These are phyloP conservation scores for Spraguea lophii DNA, from an alignment of 371 early-diverging fungal genomes.

Conservation along the genomic window DNA sequence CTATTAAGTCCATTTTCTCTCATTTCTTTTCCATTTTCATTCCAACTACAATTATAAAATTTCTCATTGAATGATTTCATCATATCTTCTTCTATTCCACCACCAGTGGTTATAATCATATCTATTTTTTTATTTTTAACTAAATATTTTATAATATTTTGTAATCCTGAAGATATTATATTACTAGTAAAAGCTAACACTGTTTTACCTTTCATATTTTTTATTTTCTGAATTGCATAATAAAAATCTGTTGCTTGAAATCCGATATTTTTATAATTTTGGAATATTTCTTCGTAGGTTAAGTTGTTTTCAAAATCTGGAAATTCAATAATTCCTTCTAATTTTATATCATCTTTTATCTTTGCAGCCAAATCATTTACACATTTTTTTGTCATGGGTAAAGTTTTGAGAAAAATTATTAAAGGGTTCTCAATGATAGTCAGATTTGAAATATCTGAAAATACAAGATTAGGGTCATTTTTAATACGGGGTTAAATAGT, in stretches of 20 bases:
- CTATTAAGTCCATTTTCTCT: conserved; percentile 78
- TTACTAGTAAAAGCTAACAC: conserved; percentile 74
- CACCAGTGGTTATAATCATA: conserved; percentile 78
- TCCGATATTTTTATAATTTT: conserved; percentile 37
- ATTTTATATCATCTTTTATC: too few relatives aligned
- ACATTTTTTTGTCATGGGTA: too few relatives aligned
- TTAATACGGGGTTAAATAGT: too few relatives aligned
- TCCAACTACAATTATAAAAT: conserved; percentile 64
- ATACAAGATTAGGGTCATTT: too few relatives aligned
- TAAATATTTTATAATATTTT: conserved; percentile 71
- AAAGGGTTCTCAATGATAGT: too few relatives aligned
- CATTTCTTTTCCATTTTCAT: conserved; percentile 57
- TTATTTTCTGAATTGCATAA: conserved; percentile 39
- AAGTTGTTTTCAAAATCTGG: conserved; percentile 17
- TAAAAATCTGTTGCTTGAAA: conserved; percentile 41
- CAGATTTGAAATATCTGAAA: too few relatives aligned
- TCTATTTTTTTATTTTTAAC: conserved; percentile 59
- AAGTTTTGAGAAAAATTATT: too few relatives aligned
- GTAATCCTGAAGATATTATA: conserved; percentile 76
- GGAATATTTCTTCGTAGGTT: conserved; percentile 15
- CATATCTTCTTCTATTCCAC: conserved; percentile 94
- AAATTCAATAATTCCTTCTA: too few relatives aligned
- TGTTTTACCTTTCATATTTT: conserved; percentile 31
- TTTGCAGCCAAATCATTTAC: too few relatives aligned
- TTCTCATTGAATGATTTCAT: conserved; percentile 85